Conservation (phyloP, 2,329 filamentous ascomycete genomes). For the Epichloe gansuensis region DNA sequence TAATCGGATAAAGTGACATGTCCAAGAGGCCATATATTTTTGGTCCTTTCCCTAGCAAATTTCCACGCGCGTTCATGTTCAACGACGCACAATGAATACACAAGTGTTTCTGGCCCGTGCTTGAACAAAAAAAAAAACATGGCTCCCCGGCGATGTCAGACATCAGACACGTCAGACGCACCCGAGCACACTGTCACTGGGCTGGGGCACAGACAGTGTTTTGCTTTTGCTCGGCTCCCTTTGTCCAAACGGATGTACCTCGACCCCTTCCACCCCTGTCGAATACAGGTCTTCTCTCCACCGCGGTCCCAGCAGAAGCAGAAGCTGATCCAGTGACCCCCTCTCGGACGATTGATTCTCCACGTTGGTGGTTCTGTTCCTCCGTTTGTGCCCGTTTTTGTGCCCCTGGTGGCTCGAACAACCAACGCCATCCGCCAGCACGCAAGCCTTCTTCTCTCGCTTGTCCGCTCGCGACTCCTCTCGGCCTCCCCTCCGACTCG, state of each 20-base stretch:
- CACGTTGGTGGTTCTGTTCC: not conserved
- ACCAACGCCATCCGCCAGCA: not conserved
- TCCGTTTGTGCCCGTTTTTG: too few species aligned
- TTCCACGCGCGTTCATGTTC: too few species aligned
- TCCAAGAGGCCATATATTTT: too few species aligned
- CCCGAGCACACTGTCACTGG: not conserved
- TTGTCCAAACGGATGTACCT: not conserved
- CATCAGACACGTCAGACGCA: not conserved
- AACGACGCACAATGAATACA: too few species aligned
- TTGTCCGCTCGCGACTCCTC: not conserved
- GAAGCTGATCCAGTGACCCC: not conserved
- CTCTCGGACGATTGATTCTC: constrained; percentile 3
- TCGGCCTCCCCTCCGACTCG: not conserved
- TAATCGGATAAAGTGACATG: too few species aligned
- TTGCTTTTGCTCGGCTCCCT: not conserved
- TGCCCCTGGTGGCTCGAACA: not conserved
- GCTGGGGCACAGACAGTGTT: not conserved
- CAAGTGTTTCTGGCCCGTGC: not conserved
- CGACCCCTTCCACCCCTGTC: too few species aligned
- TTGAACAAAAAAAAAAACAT: not conserved
- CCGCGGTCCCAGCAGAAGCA: too few species aligned
- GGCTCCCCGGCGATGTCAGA: too few species aligned
- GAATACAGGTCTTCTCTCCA: too few species aligned
- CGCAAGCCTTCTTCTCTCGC: not conserved
- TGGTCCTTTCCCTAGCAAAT: too few species aligned